A percentile compares a stretch with the other conserved stretches of the same genome.
phyloP scores from a whole-genome alignment of 257 asterid species.

The Jacaranda mimosifolia region DNA sequence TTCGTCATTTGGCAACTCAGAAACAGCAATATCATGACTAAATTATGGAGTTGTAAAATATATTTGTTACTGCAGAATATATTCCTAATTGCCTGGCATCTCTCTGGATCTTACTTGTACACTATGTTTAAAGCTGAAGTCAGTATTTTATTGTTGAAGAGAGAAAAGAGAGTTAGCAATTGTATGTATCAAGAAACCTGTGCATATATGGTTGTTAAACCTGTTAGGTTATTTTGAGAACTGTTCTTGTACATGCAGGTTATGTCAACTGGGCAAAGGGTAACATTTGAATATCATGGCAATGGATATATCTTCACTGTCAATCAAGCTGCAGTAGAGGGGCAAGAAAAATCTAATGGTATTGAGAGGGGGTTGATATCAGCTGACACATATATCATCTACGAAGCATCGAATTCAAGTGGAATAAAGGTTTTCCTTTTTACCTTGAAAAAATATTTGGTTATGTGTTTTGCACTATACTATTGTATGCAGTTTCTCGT shows the following conservation, averaged over 20 bases:
- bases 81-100: constrained; percentile 15
- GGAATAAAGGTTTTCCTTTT: constrained; percentile 80
- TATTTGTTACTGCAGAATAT: constrained; percentile 14
- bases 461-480: constrained; percentile 27
- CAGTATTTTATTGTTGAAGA: not conserved
- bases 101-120: constrained; percentile 26
- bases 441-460: constrained; percentile 27
- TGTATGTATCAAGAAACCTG: constrained; percentile 3
- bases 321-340: constrained; percentile 83
- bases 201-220: constrained; percentile 13
- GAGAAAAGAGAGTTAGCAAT: constrained; percentile 12
- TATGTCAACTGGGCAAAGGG: constrained; percentile 90
- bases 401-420: constrained; percentile 82
- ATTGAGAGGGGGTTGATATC: constrained; percentile 87
- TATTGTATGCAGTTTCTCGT: constrained; percentile 28
- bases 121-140: not conserved
- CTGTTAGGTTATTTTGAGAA: constrained; percentile 18
- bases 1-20: constrained; percentile 16
- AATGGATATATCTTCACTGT: constrained; percentile 83
- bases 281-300: constrained; percentile 90
- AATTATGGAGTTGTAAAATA: constrained; percentile 20
- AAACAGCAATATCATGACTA: constrained; percentile 21
- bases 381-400: constrained; percentile 84
- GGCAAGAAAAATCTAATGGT: constrained; percentile 64
- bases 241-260: constrained; percentile 56